phyloP scores from a whole-genome alignment of 805 yeast species.

The Candida insectorum region DNA sequence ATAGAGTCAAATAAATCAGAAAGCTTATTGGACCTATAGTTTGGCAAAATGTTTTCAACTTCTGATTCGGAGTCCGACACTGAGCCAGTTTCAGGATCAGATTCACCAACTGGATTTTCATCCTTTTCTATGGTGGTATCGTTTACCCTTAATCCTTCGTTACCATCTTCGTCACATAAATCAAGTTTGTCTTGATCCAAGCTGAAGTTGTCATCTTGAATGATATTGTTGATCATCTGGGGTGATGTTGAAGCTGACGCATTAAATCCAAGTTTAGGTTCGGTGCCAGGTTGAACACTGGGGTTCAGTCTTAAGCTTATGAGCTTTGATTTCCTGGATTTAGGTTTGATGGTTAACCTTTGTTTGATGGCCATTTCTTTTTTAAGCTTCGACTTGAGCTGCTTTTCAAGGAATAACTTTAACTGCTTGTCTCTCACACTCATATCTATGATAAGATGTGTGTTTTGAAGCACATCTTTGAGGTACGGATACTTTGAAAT shows the following conservation, averaged over 20 bases:
- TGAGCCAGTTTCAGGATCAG: constrained; percentile 15
- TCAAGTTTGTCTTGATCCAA: constrained; percentile 34
- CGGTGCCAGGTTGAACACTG: not conserved
- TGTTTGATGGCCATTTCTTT: constrained; percentile 25
- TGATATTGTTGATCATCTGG: constrained; percentile 32
- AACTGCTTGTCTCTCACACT: constrained; percentile 41
- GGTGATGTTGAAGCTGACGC: constrained; percentile 39
- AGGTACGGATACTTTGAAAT: constrained; percentile 85
- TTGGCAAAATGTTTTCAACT: constrained; percentile 9
- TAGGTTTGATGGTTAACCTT: constrained; percentile 32
- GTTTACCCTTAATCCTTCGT: constrained; percentile 20
- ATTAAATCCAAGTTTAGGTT: constrained; percentile 20
- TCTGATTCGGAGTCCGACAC: constrained; percentile 16
- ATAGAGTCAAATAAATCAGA: constrained; percentile 31
- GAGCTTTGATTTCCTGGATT: constrained; percentile 24
- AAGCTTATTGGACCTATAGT: constrained; percentile 13
- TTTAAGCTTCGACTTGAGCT: constrained; percentile 29
- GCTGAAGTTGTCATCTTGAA: constrained; percentile 29
- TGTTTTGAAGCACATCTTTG: constrained; percentile 68
- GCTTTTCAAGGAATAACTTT: constrained; percentile 33
- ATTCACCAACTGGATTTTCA: constrained; percentile 22
- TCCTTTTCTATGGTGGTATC: constrained; percentile 26
- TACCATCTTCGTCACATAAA: constrained; percentile 21
- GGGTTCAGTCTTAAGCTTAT: constrained; percentile 2
- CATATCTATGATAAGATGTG: constrained; percentile 71